Conservation (phyloP, 78 protist genomes). For the Corallochytrium limacisporum region DNA sequence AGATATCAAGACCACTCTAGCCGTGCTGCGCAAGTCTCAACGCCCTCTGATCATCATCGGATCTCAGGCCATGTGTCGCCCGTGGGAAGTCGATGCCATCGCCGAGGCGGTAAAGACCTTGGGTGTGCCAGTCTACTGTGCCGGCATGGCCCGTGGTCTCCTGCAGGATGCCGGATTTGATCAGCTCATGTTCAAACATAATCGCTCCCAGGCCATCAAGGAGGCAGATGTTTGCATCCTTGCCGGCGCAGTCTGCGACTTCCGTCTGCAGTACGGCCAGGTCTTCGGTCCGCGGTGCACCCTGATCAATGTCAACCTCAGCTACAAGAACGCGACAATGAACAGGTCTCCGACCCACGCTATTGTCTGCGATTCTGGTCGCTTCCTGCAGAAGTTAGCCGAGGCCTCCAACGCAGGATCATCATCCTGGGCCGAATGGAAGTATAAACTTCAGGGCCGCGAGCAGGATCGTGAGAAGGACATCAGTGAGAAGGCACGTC, state of each 20-base stretch:
- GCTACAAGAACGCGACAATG: background rate
- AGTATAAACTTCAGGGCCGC: background rate
- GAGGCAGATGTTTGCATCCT: conserved; percentile 50
- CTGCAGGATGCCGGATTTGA: conserved; percentile 18
- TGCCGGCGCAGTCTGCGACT: conserved; percentile 47
- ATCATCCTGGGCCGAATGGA: background rate
- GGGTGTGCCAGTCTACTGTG: conserved; percentile 37
- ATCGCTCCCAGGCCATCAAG: conserved; percentile 39
- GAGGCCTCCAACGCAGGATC: background rate
- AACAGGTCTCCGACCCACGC: conserved; percentile 28
- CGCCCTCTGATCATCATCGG: conserved; percentile 39
- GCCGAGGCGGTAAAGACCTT: background rate
- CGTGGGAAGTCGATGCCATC: background rate
- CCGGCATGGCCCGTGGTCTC: conserved; percentile 55
- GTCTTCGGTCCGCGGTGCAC: conserved; percentile 21
- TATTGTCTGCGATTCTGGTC: conserved; percentile 31
- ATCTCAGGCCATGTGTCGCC: conserved; percentile 9
- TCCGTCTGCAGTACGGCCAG: conserved; percentile 57
- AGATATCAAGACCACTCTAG: background rate
- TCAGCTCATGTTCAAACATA: conserved; percentile 28
- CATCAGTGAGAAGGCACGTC: background rate
- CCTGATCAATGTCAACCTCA: conserved; percentile 32
- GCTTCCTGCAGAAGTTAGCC: conserved; percentile 25
- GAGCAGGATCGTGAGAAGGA: background rate
- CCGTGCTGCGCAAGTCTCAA: background rate